Evolutionary conservation across 73 alveolate genomes (phyloP).

Genomic region (Paramecium primaurelia): DNA sequence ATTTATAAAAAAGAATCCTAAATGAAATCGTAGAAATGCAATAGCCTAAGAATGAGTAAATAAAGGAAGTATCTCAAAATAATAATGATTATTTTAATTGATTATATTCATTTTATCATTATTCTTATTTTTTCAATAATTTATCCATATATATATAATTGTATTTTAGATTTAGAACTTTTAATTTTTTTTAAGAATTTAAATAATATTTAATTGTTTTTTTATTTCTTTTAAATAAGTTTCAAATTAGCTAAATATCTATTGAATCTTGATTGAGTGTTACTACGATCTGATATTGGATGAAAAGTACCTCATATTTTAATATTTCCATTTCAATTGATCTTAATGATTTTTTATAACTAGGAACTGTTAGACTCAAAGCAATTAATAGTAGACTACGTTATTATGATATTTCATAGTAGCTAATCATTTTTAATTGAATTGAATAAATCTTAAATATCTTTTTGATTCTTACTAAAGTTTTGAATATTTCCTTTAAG

Average conservation of each 20-base stretch:
- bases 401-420: neutral
- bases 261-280: neutral
- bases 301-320: neutral
- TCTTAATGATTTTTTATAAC: neutral
- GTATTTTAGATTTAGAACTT: neutral
- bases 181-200: neutral
- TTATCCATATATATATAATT: neutral
- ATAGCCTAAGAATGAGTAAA: neutral
- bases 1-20: neutral
- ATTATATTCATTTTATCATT: neutral
- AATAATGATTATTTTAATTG: neutral
- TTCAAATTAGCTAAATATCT: neutral
- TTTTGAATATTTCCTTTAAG: neutral
- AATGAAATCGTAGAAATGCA: neutral
- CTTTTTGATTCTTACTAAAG: neutral
- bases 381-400: neutral
- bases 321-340: neutral
- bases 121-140: neutral
- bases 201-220: neutral
- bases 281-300: neutral
- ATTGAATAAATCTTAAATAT: neutral
- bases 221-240: neutral
- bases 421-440: neutral
- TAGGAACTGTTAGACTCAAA: neutral
- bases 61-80: neutral